These are phyloP conservation scores for Golubevia pallescens DNA, from an alignment of 1,284 basidiomycete genomes.

Conservation along the genomic window DNA sequence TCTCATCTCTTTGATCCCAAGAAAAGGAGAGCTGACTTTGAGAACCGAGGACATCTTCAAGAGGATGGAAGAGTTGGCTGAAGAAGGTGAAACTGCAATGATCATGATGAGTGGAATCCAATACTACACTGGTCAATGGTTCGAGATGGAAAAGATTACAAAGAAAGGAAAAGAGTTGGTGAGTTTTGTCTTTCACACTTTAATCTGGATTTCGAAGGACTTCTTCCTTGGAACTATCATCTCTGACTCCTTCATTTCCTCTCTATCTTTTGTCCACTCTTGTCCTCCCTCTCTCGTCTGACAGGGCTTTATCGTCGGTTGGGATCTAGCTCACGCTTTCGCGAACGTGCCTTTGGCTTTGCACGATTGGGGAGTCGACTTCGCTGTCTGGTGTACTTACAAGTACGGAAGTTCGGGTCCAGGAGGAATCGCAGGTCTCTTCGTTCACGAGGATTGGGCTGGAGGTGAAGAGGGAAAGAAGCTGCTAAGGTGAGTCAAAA, in stretches of 20 bases:
- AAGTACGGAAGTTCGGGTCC: conserved; percentile 60
- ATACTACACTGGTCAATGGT: conserved; percentile 97
- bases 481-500: background rate
- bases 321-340: conserved; percentile 93
- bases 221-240: background rate
- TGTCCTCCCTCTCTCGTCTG: conserved; percentile 18
- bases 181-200: conserved; percentile 2
- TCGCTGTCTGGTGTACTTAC: conserved; percentile 83
- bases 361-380: conserved; percentile 93
- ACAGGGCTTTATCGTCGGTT: conserved; percentile 88
- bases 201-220: background rate
- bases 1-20: conserved; percentile 80
- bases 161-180: conserved; percentile 74
- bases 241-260: no score
- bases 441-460: conserved; percentile 54
- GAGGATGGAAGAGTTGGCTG: conserved; percentile 70
- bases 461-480: conserved; percentile 3
- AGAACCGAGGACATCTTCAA: conserved; percentile 87
- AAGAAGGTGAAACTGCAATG: conserved; percentile 47
- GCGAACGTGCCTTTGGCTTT: conserved; percentile 89
- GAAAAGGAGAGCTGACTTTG: conserved; percentile 82
- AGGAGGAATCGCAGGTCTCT: conserved; percentile 56
- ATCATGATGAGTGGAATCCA: conserved; percentile 68
- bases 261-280: no score
- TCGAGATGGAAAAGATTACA: conserved; percentile 84